phyloP scores from a whole-genome alignment of 2,329 filamentous ascomycete genomes.

The Penicillium sp. region DNA sequence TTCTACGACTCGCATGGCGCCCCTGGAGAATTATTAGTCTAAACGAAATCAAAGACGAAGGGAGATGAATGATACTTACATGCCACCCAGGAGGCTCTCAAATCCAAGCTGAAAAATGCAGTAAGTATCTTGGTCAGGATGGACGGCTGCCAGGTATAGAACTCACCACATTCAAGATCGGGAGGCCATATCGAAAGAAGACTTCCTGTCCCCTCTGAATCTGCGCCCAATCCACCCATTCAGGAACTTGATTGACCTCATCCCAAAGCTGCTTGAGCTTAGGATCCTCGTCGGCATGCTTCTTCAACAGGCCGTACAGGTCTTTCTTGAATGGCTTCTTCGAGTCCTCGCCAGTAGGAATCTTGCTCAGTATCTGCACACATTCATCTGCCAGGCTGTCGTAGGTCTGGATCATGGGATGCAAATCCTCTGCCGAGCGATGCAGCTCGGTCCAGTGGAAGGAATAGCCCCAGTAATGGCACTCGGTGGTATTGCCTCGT shows the following conservation, averaged over 20 bases:
- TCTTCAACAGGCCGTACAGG: constrained; percentile 63
- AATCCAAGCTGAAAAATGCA: constrained; percentile 27
- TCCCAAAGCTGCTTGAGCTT: constrained; percentile 63
- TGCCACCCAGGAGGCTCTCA: constrained; percentile 34
- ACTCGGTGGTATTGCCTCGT: constrained; percentile 22
- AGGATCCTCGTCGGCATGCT: constrained; percentile 60
- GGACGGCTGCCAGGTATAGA: not conserved
- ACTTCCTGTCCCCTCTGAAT: constrained; percentile 73
- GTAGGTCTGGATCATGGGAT: constrained; percentile 65
- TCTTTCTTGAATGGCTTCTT: constrained; percentile 52
- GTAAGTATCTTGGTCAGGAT: not conserved
- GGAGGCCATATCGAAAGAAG: constrained; percentile 74
- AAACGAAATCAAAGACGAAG: not conserved
- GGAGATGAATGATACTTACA: constrained; percentile 20
- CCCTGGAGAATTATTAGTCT: constrained; percentile 44
- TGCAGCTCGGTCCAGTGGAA: constrained; percentile 72
- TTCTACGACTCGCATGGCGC: constrained; percentile 71
- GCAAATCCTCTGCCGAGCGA: constrained; percentile 59
- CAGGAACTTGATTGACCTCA: constrained; percentile 66
- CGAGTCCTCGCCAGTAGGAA: constrained; percentile 46
- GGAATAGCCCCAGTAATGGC: constrained; percentile 61
- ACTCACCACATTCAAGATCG: constrained; percentile 59
- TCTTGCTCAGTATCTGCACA: constrained; percentile 63
- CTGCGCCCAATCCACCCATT: constrained; percentile 78
- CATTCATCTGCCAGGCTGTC: constrained; percentile 69